A percentile compares a stretch with the other conserved stretches of the same genome.
Conservation (phyloP, 1,139 yeast species). For the Suhomyces guaymorum region DNA sequence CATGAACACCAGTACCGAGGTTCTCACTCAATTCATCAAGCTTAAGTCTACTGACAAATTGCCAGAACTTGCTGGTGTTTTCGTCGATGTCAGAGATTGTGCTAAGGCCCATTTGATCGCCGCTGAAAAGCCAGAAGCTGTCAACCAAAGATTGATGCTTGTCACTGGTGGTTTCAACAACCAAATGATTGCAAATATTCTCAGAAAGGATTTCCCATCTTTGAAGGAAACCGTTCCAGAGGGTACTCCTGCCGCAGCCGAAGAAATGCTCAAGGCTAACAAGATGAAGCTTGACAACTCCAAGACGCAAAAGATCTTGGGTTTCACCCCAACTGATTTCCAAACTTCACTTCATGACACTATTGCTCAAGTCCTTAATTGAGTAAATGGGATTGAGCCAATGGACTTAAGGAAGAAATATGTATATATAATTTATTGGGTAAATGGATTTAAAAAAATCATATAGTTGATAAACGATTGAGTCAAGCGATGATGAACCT, state of each 20-base stretch:
- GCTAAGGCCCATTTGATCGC: constrained; percentile 18
- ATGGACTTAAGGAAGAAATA: too few species aligned
- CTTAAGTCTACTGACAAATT: constrained; percentile 14
- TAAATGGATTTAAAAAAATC: too few species aligned
- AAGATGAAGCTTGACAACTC: constrained; percentile 3
- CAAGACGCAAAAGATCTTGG: constrained; percentile 11
- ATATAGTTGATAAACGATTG: too few species aligned
- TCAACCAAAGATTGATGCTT: constrained; percentile 14
- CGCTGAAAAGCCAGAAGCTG: constrained; percentile 13
- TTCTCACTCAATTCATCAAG: constrained; percentile 24
- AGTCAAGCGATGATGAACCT: too few species aligned
- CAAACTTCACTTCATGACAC: constrained; percentile 1
- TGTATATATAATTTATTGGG: too few species aligned
- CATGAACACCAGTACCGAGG: constrained; percentile 33
- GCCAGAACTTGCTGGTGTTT: neutral
- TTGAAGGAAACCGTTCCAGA: constrained; percentile 25
- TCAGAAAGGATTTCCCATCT: constrained; percentile 26
- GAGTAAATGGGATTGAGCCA: too few species aligned
- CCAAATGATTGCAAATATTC: constrained; percentile 19
- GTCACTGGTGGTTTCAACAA: constrained; percentile 19
- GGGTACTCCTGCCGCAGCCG: constrained; percentile 19
- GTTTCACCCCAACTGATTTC: constrained; percentile 4
- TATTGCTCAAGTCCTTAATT: constrained; percentile 1
- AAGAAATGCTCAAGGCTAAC: neutral
- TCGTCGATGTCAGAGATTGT: constrained; percentile 27